phyloP scores from a whole-genome alignment of 305 asterid species.

The Fraxinus platypoda region DNA sequence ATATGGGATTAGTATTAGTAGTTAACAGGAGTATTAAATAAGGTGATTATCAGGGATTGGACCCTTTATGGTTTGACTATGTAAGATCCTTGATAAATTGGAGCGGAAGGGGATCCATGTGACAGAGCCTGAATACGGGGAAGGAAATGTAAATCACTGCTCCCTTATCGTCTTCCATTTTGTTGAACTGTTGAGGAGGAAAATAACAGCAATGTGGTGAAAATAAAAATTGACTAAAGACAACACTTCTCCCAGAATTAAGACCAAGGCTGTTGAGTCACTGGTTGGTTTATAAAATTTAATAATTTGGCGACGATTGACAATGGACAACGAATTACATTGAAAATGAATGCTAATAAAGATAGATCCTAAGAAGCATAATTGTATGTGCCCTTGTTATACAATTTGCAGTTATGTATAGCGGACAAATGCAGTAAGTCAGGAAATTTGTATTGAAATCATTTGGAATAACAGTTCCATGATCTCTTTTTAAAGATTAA shows the following conservation, averaged over 20 bases:
- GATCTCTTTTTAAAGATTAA: background rate
- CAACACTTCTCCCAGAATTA: background rate
- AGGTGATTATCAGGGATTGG: background rate
- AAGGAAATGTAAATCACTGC: background rate
- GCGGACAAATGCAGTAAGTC: background rate
- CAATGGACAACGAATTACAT: background rate
- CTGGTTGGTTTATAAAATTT: background rate
- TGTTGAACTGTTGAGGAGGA: background rate
- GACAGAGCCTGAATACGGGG: slow-evolving; percentile 1
- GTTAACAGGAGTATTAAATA: background rate
- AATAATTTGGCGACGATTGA: background rate
- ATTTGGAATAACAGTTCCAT: background rate
- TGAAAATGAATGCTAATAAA: background rate
- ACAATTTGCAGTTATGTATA: background rate
- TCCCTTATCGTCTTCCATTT: background rate
- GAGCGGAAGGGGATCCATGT: background rate
- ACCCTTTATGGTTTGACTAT: background rate
- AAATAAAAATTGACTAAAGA: background rate
- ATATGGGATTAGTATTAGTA: background rate
- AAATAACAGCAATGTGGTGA: background rate
- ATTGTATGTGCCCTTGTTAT: background rate
- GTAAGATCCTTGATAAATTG: background rate
- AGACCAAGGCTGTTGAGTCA: background rate
- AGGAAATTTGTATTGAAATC: background rate
- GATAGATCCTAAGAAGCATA: background rate